A percentile compares a stretch with the other conserved stretches of the same genome.
These are phyloP conservation scores for Trichophyton verrucosum DNA, from an alignment of 2,329 filamentous ascomycete genomes.

Conservation along the genomic window DNA sequence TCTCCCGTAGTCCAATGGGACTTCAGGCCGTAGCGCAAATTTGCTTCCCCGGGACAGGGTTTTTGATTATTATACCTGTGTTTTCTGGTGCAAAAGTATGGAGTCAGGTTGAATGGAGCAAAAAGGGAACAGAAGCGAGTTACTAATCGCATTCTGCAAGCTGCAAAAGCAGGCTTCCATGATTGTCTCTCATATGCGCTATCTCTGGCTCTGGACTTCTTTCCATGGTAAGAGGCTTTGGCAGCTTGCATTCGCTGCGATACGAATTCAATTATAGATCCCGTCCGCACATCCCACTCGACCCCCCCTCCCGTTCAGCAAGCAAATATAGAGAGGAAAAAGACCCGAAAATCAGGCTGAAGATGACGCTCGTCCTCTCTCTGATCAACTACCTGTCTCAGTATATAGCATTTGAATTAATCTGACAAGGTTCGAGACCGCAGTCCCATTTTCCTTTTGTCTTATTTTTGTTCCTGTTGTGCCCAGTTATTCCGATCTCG, in stretches of 20 bases:
- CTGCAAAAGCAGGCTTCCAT: not conserved
- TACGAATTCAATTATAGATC: not conserved
- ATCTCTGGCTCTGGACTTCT: not conserved
- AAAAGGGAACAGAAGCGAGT: not conserved
- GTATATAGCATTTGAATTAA: not conserved
- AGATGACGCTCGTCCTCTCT: not conserved
- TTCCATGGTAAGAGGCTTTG: not conserved
- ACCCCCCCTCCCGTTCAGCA: not conserved
- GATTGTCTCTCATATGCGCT: not conserved
- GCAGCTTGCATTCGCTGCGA: not conserved
- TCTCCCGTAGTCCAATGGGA: not conserved
- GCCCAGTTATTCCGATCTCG: not conserved
- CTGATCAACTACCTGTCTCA: not conserved
- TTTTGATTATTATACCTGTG: conserved; percentile 3
- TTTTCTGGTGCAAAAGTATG: conserved; percentile 1
- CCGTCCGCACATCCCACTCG: too few relatives aligned
- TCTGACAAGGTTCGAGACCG: conserved; percentile 1
- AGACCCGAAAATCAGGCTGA: not conserved
- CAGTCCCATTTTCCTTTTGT: not conserved
- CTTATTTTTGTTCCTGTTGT: not conserved
- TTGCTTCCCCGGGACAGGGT: conserved; percentile 3
- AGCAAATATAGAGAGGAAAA: not conserved
- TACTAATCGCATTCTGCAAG: conserved; percentile 2
- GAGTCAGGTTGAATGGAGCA: not conserved
- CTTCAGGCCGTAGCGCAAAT: not conserved